These are phyloP conservation scores for Actinidia chinensis DNA, from an alignment of 179 eudicot genomes.

Conservation along the genomic window DNA sequence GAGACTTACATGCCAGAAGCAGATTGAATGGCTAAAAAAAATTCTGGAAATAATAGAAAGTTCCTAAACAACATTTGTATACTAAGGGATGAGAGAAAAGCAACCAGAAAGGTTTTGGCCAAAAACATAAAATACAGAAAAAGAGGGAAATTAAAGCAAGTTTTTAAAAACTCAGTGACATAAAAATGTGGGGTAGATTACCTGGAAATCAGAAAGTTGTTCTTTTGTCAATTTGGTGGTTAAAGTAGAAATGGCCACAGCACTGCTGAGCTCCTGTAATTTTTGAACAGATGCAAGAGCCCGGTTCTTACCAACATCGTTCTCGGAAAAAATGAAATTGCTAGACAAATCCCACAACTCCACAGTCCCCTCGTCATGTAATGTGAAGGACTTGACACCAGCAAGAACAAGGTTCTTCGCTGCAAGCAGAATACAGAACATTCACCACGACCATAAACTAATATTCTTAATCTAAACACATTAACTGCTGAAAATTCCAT, in stretches of 20 bases:
- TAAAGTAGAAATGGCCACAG: constrained; percentile 68
- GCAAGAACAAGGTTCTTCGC: constrained; percentile 91
- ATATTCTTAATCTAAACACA: background rate
- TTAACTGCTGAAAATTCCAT: background rate
- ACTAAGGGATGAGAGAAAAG: background rate
- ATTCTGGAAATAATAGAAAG: no score
- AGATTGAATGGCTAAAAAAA: background rate
- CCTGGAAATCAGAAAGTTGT: constrained; percentile 85
- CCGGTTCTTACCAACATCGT: constrained; percentile 85
- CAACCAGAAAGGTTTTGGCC: background rate
- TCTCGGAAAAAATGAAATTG: constrained; percentile 77
- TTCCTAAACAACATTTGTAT: no score
- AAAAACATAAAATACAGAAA: background rate
- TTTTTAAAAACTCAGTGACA: background rate
- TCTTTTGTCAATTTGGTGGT: constrained; percentile 57
- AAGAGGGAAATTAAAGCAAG: background rate
- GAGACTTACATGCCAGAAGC: background rate
- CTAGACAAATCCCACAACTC: constrained; percentile 89
- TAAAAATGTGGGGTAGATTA: constrained; percentile 19
- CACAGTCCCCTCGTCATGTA: constrained; percentile 82
- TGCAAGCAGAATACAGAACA: constrained; percentile 34
- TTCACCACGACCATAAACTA: background rate
- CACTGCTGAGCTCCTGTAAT: constrained; percentile 87
- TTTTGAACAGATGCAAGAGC: constrained; percentile 80
- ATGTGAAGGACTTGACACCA: constrained; percentile 87